Percentiles rank a stretch among this genome's conserved stretches.
Conservation (phyloP, 2,329 filamentous ascomycete genomes). For the Pseudogymnoascus sp. region DNA sequence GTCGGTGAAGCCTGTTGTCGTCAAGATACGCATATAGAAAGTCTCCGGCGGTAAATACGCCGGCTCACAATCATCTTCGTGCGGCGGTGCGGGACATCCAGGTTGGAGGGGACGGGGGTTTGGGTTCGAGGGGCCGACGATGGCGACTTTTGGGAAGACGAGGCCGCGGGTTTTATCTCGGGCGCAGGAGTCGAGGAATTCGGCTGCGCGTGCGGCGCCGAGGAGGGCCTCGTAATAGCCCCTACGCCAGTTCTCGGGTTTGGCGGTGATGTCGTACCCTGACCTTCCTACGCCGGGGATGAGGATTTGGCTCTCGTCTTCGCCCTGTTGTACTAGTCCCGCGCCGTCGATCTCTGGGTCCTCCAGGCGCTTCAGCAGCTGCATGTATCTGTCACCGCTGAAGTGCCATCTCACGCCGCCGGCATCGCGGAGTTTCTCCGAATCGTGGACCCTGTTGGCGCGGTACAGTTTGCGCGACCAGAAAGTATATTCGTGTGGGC, state of each 20-base stretch:
- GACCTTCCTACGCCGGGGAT: conserved; percentile 47
- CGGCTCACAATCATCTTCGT: conserved; percentile 65
- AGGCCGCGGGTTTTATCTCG: conserved; percentile 56
- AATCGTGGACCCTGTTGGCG: conserved; percentile 32
- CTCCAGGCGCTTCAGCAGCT: conserved; percentile 59
- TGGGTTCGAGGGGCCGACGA: conserved; percentile 78
- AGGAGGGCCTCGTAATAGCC: conserved; percentile 81
- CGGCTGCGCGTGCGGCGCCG: conserved; percentile 64
- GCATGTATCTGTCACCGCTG: conserved; percentile 51
- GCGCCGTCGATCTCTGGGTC: conserved; percentile 59
- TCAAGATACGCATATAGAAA: conserved; percentile 75
- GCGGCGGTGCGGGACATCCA: conserved; percentile 52
- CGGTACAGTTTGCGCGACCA: conserved; percentile 60
- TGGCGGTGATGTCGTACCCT: conserved; percentile 57
- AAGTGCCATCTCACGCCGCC: conserved; percentile 51
- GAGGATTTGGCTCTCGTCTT: conserved; percentile 43
- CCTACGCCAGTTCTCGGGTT: conserved; percentile 56
- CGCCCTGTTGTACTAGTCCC: conserved; percentile 44
- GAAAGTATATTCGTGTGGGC: conserved; percentile 73
- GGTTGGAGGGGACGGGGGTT: conserved; percentile 63
- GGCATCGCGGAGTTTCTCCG: conserved; percentile 18
- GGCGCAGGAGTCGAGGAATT: conserved; percentile 74
- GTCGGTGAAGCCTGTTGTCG: conserved; percentile 68
- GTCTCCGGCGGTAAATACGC: conserved; percentile 63
- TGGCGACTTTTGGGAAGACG: conserved; percentile 62